Evolutionary conservation across 2,329 filamentous ascomycete genomes (phyloP), one percentile per base, ranked within the genome.

Genomic region (Myriosclerotinia scirpicola): DNA sequence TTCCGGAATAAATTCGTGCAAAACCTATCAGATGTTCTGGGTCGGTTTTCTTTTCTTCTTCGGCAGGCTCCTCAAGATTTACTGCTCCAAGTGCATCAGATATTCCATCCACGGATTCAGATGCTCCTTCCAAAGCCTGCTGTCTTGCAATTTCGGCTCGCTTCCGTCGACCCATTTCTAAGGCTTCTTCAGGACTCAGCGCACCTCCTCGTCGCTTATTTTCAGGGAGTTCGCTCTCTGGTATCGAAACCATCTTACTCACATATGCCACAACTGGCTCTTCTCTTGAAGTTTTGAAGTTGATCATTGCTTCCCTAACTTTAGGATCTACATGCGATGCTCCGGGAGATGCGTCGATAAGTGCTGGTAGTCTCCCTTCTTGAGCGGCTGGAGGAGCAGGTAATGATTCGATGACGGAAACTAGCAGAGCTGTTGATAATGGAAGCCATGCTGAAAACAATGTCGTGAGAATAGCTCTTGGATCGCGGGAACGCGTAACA

Each of bases 201-300:
- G 88, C 86, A 0, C 89, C 87, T 20, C 80, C 78, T 20, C 87
- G 84, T 55, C 92, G 85, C 77, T 90, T 96, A 77, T 97, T 97
- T 63, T 94, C 87, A 0, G 92, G 91, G 6, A 99, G 81, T 73
- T 99, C 94, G 77, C 92, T 97, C 75, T 96, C 92, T 0, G 93
- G 94, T 15, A 99, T 84, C 0, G 95, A 95, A 1, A 98, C 91
- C 93, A 99, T 97, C 77, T 99, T 99, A 80, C 94, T 98, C 68
- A 99, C 91, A 71, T 97, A 99, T 11, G 92, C 94, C 1, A 99
- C 92, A 0, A 96, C 87, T 0, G 94, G 93, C 67, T 90, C 90
- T 0, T 87, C 83, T 50, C 85, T 82, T 0, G 83, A 83, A 4
- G 86, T 86, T 74, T 90, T 91, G 76, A 96, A 97, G 0, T 87